Base-by-base conservation (phyloP, 495 filamentous ascomycete genomes). In the Neurospora sp. region DNA sequence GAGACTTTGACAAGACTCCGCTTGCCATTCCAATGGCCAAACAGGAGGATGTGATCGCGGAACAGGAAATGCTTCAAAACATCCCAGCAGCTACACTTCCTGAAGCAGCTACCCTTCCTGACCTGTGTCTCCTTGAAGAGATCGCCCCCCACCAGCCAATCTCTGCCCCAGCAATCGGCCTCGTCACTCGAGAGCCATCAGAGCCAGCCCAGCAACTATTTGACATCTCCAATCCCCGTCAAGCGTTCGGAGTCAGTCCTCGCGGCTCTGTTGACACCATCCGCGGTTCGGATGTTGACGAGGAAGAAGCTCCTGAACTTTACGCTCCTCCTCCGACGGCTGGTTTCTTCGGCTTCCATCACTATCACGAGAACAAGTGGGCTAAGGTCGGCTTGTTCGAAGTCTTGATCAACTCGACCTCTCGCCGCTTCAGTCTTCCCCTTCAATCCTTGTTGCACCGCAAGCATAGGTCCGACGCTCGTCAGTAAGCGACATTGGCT, bases 261-360 rank as follows among this genome's bases (percentile, higher is more conserved):
- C 76, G 76, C 41, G 73, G 72, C 48, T 78, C 76, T 14, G 78
- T 79, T 40, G 78, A 79, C 20, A 76, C 76, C 3, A 39, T 72
- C 69, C 77, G 75, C 14, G 69, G 69, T 4, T 74, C 71, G 12
- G 42, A 44, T 40, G 71, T 71, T 39, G 39, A 44, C 16, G 6
- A 59, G 39, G 23, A 69, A 39, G 66, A 73, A 62, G 48, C 20
- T 37, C 66, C 69, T 20, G 37, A 75, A 31, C 69, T 23, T 9
- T 70, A 37, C 12, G 44, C 69, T 72, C 76, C 76, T n/a, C 81
- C 81, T 18, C 81, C 79, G 44, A 84, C 81, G 39, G 83, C 83
- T 9, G 81, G 82, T 69, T 79, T 82, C 40, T 79, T 85, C 2
- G 83, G 83, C 37, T 77, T 84, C 41, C 54, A 66, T 66, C 54